These are phyloP conservation scores for Verticillium tricorpus DNA, from an alignment of 2,329 filamentous ascomycete genomes.

Conservation along the genomic window DNA sequence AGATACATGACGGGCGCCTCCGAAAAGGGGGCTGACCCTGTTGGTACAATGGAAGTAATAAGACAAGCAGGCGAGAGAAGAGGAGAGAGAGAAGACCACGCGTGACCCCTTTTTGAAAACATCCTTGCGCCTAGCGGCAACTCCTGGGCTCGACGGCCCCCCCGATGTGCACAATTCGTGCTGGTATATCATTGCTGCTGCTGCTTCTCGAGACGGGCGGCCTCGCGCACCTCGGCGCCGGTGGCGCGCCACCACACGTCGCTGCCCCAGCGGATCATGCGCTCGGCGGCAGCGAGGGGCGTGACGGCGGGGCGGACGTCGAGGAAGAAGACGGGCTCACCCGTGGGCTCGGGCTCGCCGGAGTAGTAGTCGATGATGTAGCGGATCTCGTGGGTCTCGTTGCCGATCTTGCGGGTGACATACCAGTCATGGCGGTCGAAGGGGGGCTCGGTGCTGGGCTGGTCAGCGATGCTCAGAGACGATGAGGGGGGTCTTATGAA, in stretches of 20 bases:
- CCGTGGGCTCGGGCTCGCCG: slow-evolving; percentile 73
- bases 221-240: slow-evolving; percentile 61
- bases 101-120: neutral
- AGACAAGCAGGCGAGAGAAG: slow-evolving; percentile 2
- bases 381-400: slow-evolving; percentile 70
- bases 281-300: slow-evolving; percentile 73
- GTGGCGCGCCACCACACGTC: slow-evolving; percentile 92
- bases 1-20: slow-evolving; percentile 1
- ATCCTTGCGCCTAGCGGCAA: neutral
- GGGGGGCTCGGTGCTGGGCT: slow-evolving; percentile 67
- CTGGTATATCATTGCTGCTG: slow-evolving; percentile 1
- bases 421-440: slow-evolving; percentile 99
- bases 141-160: neutral
- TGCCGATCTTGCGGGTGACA: slow-evolving; percentile 67
- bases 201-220: slow-evolving; percentile 9
- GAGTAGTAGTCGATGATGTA: slow-evolving; percentile 98
- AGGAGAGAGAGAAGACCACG: neutral
- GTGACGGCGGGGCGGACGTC: slow-evolving; percentile 89
- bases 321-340: slow-evolving; percentile 91
- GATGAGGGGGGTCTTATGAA: too few species aligned
- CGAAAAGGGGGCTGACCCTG: neutral
- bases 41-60: neutral
- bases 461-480: slow-evolving; percentile 12
- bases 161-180: neutral
- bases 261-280: slow-evolving; percentile 82